phyloP scores from a whole-genome alignment of 139 green algal genomes.

The Volvox reticuliferus region DNA sequence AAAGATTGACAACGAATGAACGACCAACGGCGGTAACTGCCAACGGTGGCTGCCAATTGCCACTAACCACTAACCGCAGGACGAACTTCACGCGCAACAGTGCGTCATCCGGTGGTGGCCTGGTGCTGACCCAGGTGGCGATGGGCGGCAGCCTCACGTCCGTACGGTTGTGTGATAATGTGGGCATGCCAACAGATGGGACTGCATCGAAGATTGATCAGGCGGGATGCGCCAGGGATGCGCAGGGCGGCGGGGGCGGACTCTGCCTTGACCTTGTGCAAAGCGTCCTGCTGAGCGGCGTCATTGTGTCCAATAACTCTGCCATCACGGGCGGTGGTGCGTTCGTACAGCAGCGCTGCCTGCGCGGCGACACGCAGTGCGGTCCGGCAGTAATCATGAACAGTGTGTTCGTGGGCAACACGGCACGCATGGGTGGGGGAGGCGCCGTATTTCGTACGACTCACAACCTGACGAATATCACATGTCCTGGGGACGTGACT shows the following conservation, averaged over 20 bases:
- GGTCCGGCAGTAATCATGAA: background rate
- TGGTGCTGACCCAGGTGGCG: too few relatives aligned
- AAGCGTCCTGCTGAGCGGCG: background rate
- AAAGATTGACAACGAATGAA: too few relatives aligned
- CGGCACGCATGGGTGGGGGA: background rate
- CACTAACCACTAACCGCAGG: too few relatives aligned
- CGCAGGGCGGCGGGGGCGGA: background rate
- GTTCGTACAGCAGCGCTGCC: conserved; percentile 24
- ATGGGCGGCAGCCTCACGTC: too few relatives aligned
- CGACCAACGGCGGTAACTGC: too few relatives aligned
- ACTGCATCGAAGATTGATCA: background rate
- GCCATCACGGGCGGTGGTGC: conserved; percentile 4
- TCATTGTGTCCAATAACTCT: background rate
- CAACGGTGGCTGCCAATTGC: too few relatives aligned
- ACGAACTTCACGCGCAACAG: too few relatives aligned
- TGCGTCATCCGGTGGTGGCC: too few relatives aligned
- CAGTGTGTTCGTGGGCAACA: background rate
- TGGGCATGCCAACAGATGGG: too few relatives aligned
- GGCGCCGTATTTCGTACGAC: conserved; percentile 2
- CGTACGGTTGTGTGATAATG: too few relatives aligned
- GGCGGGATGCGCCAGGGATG: conserved; percentile 10
- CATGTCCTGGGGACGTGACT: background rate
- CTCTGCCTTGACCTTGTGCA: background rate
- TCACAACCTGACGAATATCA: background rate
- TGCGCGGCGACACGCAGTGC: conserved; percentile 10